Conservation (phyloP, 2,329 filamentous ascomycete species). For the Trichoderma sp. region DNA sequence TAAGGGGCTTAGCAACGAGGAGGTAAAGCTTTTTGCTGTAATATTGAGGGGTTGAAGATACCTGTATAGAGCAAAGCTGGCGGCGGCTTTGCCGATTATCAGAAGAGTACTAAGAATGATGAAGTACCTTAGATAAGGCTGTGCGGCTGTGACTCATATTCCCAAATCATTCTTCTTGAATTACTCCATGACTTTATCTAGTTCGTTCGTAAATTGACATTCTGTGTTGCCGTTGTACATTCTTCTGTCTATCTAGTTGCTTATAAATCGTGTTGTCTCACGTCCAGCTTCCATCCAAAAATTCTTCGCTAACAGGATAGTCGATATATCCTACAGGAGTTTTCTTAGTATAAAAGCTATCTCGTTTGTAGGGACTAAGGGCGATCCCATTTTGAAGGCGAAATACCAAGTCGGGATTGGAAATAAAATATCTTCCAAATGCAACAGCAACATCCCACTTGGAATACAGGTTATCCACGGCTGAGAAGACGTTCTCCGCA, state of each 20-base stretch:
- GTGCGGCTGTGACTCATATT: not conserved
- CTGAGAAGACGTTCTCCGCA: not conserved
- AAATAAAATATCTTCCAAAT: conserved; percentile 35
- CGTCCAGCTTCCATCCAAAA: not conserved
- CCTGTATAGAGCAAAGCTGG: too few species aligned
- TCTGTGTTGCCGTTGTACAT: not conserved
- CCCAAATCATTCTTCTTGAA: not conserved
- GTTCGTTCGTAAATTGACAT: not conserved
- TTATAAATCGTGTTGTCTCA: too few species aligned
- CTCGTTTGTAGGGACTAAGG: not conserved
- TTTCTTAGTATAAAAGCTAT: not conserved
- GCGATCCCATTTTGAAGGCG: conserved; percentile 30
- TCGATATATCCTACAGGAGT: not conserved
- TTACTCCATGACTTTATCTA: not conserved
- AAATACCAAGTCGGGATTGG: conserved; percentile 35
- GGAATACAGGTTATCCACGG: conserved; percentile 25
- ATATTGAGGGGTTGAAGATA: too few species aligned
- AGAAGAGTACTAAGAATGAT: too few species aligned
- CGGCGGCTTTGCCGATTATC: too few species aligned
- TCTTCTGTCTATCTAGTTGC: too few species aligned
- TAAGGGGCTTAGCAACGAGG: too few species aligned
- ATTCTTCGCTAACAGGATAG: not conserved
- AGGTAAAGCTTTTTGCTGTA: too few species aligned
- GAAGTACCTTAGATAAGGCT: too few species aligned
- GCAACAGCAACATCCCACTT: conserved; percentile 26